Base-by-base conservation (phyloP, 208 protist genomes). In the Leishmania mexicana region DNA sequence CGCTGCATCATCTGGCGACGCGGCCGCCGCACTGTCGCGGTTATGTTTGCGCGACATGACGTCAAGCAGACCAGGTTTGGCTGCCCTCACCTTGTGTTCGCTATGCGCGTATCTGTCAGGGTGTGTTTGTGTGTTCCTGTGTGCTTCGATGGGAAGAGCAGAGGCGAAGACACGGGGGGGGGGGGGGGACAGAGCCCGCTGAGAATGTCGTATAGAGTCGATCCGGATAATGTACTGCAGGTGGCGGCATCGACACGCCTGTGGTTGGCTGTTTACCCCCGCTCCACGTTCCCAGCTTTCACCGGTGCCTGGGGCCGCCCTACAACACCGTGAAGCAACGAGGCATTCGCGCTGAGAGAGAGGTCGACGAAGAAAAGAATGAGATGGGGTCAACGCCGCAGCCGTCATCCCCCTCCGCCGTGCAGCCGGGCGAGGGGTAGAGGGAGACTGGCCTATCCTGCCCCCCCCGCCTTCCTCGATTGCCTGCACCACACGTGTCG, bases 31-130 rank as follows among this genome's bases (percentile, higher is more conserved):
- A n/a, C 49, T 47, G 1, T 70, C 62, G 15, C 83, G 78, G 0
- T 81, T 40, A n/a, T 73, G 71, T 72, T 81, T 83, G 83, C 83
- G 78, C 75, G 64, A 72, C 58, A 80, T 80, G 76, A 49, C 10
- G n/a, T 51, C 5, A 35, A 45, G 51, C 21, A 54, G 28, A 53
- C 19, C 10, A 31, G 13, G 3, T 7, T 51, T 51, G 10, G n/a
- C 7, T 15, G 45, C 38, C 4, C 42, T 21, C 11, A 1, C 35
- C 5, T 54, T 49, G 11, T 15, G 28, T 75, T 51, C 24, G 65
- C 1, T 45, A 51, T 65, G 38, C 17, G 21, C 24, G 1, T 65
- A 51, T 70, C 2, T 42, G 51, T 47, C 35, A 58, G 47, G 8
- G 15, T 76, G 21, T 65, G 31, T n/a, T n/a, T 42, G 2, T 70